phyloP scores from a whole-genome alignment of 164 flowering plant species.

The Vitis labrusca region DNA sequence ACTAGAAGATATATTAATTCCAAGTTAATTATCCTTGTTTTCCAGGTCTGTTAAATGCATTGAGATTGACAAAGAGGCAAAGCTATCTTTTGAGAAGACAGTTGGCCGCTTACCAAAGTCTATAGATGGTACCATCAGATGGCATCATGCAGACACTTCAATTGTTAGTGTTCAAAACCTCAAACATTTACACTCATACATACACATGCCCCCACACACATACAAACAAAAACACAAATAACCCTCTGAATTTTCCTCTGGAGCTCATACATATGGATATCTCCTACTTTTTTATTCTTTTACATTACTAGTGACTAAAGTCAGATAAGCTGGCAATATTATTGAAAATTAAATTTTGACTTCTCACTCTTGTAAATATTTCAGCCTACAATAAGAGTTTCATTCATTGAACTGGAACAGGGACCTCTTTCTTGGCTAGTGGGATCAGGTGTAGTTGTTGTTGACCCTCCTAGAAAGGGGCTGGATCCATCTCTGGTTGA shows the following conservation, averaged over 20 bases:
- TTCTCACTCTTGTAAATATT: too few species aligned
- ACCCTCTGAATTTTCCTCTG: too few species aligned
- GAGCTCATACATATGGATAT: background rate
- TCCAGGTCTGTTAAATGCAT: constrained; percentile 83
- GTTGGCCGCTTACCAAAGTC: constrained; percentile 63
- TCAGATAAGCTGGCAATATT: too few species aligned
- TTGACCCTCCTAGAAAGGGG: constrained; percentile 97
- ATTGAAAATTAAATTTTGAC: too few species aligned
- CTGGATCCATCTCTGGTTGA: constrained; percentile 65
- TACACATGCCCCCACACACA: too few species aligned
- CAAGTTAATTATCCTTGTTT: constrained; percentile 8
- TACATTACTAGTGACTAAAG: too few species aligned
- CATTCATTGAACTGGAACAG: constrained; percentile 26
- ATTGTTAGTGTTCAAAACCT: constrained; percentile 41
- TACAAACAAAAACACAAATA: too few species aligned
- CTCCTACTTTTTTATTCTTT: background rate
- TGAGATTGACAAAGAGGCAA: constrained; percentile 91
- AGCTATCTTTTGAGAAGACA: constrained; percentile 85
- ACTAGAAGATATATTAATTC: background rate
- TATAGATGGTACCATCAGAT: constrained; percentile 74
- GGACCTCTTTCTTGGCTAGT: constrained; percentile 83
- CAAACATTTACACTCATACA: background rate
- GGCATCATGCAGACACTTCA: constrained; percentile 94
- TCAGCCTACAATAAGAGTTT: too few species aligned
- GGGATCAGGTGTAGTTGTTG: constrained; percentile 86